A percentile compares a stretch with the other conserved stretches of the same genome.
phyloP scores from a whole-genome alignment of 495 filamentous ascomycete genomes.

The Podospora pseudoanserina region DNA sequence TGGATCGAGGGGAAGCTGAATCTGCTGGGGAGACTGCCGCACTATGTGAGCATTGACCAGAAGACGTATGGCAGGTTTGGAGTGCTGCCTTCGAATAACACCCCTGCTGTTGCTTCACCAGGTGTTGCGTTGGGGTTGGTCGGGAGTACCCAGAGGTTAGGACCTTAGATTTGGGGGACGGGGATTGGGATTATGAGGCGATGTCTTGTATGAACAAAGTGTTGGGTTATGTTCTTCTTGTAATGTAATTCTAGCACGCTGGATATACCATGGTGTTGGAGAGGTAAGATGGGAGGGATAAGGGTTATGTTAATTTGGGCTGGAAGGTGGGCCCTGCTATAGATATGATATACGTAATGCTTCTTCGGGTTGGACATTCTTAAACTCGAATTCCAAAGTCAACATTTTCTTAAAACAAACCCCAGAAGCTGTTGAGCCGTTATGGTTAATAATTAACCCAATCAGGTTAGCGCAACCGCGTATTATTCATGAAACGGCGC shows the following conservation, averaged over 20 bases:
- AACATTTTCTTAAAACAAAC: not conserved
- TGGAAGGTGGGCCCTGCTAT: not conserved
- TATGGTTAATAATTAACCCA: not conserved
- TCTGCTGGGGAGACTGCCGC: slow-evolving; percentile 72
- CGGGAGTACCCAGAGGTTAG: slow-evolving; percentile 62
- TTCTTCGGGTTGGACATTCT: not conserved
- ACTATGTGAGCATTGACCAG: slow-evolving; percentile 89
- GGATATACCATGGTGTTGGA: not conserved
- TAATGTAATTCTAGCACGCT: not conserved
- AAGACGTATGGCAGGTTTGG: slow-evolving; percentile 96
- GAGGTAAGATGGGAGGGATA: not conserved
- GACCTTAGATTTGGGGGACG: slow-evolving; percentile 41
- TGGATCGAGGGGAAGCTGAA: slow-evolving; percentile 85
- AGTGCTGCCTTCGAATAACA: slow-evolving; percentile 64
- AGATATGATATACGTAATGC: not conserved
- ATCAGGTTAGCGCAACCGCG: slow-evolving; percentile 18
- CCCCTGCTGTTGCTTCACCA: slow-evolving; percentile 31
- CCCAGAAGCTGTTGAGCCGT: not conserved
- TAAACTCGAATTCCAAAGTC: not conserved
- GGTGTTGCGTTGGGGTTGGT: slow-evolving; percentile 51
- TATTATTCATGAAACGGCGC: slow-evolving; percentile 16
- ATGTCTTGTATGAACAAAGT: slow-evolving; percentile 1
- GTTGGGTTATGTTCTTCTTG: not conserved
- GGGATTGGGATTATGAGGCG: not conserved
- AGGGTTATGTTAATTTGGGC: not conserved